Evolutionary conservation across 257 asterid species (phyloP), one percentile per base, ranked within the genome.

Genomic region (Salvia rosmarinus): DNA sequence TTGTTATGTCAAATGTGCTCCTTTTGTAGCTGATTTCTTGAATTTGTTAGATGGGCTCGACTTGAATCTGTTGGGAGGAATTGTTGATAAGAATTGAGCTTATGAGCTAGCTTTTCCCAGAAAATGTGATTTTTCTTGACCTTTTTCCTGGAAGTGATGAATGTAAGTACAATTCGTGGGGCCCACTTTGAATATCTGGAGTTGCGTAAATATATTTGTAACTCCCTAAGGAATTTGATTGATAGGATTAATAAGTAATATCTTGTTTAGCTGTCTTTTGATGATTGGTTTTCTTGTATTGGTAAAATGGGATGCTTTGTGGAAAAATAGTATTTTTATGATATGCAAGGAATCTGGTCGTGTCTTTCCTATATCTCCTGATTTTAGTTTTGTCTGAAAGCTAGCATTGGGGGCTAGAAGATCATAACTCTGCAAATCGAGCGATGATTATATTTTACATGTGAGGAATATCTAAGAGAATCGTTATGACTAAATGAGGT

Each of bases 121-220:
- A 43, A 16, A 62, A 62, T 39, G 64, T 34, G 50, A 73, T 4
- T 54, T 44, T 54, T 43, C 16, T 39, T 34, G 10, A 7, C 8
- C 12, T 52, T 39, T 57, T 66, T 64, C 28, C 9, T 54, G 40
- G n/a, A 19, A 43, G 54, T 60, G 46, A 51, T 75, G 54, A 49
- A 56, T 65, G 40, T 55, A 77, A 44, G 64, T 76, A 69, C 74
- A 75, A 67, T 72, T 42, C 58, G 42, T 37, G 76, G 85, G 82
- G 1, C 75, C 80, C 79, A 74, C 75, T 67, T 81, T 59, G 73
- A 55, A 42, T 66, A 21, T 56, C 23, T 46, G 51, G 34, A 39
- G 51, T 73, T 54, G 61, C 78, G 77, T 86, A 70, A 65, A 30
- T 65, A 64, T 54, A n/a, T 77, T 71, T 46, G 74, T 72, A 63